phyloP scores from a whole-genome alignment of 495 filamentous ascomycete genomes.

The Neurospora cerealis region DNA sequence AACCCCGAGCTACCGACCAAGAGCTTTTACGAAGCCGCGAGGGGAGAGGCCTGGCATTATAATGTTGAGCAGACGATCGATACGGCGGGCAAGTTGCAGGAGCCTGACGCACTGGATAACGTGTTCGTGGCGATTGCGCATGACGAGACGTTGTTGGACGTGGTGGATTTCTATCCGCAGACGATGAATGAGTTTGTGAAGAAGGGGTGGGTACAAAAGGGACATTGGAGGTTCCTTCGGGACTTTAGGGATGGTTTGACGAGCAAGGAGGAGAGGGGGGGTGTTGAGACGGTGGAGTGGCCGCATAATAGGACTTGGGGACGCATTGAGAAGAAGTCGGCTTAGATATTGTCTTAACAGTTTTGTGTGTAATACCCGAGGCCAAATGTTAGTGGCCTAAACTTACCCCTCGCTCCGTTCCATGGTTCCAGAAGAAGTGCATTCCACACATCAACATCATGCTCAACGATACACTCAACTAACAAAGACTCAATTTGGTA shows the following conservation, averaged over 20 bases:
- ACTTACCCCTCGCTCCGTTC: background rate
- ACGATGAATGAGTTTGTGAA: conserved; percentile 39
- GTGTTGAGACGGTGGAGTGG: background rate
- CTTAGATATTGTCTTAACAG: background rate
- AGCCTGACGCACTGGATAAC: conserved; percentile 41
- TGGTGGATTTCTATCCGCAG: conserved; percentile 42
- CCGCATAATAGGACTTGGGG: background rate
- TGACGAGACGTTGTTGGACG: conserved; percentile 35
- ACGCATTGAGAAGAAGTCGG: background rate
- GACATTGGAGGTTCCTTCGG: conserved; percentile 44
- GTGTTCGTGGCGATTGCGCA: conserved; percentile 45
- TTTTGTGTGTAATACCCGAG: background rate
- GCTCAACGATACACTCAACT: background rate
- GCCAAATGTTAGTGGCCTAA: background rate
- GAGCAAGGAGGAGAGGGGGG: background rate
- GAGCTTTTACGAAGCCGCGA: conserved; percentile 28
- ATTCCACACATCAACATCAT: background rate
- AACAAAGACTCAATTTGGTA: background rate
- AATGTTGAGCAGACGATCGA: conserved; percentile 19
- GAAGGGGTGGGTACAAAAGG: conserved; percentile 41
- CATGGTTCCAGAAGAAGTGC: background rate
- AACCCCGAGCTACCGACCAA: conserved; percentile 6
- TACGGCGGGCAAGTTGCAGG: conserved; percentile 35
- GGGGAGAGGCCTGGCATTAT: conserved; percentile 8
- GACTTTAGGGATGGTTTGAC: conserved; percentile 29